Percentiles rank a stretch among this genome's conserved stretches.
Evolutionary conservation across 75 land plant genomes (phyloP).

Genomic region (Cupressus sempervirens): DNA sequence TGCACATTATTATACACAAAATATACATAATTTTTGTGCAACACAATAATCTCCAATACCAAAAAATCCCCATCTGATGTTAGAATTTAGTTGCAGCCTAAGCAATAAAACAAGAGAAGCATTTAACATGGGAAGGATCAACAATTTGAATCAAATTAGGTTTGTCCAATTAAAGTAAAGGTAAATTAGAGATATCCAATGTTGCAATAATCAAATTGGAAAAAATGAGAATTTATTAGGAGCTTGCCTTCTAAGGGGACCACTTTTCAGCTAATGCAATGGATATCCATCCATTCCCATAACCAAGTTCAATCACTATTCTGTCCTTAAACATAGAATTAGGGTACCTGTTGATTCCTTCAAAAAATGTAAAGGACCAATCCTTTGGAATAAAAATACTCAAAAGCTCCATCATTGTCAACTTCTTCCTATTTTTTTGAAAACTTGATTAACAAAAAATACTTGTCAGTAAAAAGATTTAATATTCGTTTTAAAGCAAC

Average conservation of each 20-base stretch:
- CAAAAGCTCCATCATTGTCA: conserved; percentile 87
- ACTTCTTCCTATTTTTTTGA: conserved; percentile 66
- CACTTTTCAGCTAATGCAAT: conserved; percentile 97
- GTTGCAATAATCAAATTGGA: conserved; percentile 2
- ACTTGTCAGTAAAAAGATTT: not conserved
- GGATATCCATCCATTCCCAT: conserved; percentile 99
- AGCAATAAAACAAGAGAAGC: not conserved
- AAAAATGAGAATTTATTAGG: not conserved
- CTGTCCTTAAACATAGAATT: conserved; percentile 79
- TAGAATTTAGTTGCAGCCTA: not conserved
- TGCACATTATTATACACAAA: not conserved
- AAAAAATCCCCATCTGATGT: not conserved
- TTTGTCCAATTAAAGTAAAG: not conserved
- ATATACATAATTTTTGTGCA: no score
- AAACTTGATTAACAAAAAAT: conserved; percentile 24
- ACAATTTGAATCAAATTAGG: not conserved
- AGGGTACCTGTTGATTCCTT: conserved; percentile 90
- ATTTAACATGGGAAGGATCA: not conserved
- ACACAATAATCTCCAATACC: not conserved
- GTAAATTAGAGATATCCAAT: not conserved
- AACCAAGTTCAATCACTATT: conserved; percentile 87
- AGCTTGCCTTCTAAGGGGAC: conserved; percentile 67
- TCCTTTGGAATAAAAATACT: conserved; percentile 98
- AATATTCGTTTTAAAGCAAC: not conserved
- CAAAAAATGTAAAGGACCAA: conserved; percentile 98